These are phyloP conservation scores for Colletotrichum sp. DNA, from an alignment of 2,329 filamentous ascomycete species.

Conservation along the genomic window DNA sequence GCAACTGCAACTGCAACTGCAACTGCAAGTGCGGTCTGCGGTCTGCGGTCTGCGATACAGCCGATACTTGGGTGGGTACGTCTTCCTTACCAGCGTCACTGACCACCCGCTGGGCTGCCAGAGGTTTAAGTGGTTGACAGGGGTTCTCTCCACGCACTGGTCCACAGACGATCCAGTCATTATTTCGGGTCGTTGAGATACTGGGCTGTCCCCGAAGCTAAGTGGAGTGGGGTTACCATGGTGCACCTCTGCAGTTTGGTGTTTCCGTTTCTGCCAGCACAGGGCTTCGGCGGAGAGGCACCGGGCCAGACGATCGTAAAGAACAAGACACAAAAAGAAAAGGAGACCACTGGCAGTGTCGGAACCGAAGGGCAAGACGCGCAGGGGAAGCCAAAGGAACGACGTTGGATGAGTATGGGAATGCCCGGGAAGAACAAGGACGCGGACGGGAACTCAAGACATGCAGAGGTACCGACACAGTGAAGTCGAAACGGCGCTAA, in stretches of 20 bases:
- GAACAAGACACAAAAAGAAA: neutral
- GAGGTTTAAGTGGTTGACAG: constrained; percentile 17
- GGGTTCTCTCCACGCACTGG: constrained; percentile 15
- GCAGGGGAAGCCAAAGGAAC: neutral
- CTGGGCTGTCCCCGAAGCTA: neutral
- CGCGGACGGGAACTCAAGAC: constrained; percentile 4
- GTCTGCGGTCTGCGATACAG: neutral
- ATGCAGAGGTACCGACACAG: constrained; percentile 6
- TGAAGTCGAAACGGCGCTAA: constrained; percentile 13
- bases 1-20: neutral
- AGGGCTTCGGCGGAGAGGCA: neutral
- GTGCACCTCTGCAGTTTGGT: neutral
- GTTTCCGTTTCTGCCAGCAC: neutral
- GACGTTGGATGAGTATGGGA: neutral
- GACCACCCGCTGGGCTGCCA: neutral
- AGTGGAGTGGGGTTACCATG: neutral
- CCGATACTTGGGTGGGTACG: neutral
- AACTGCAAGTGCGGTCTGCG: neutral
- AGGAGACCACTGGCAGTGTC: neutral
- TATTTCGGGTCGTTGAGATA: constrained; percentile 14
- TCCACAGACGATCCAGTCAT: constrained; percentile 5
- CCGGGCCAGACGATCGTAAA: neutral
- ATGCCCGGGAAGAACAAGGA: neutral
- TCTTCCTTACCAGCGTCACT: neutral
- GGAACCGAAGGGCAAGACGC: neutral